Conservation (phyloP, 306 rosid genomes). For the Prunus mongolica region DNA sequence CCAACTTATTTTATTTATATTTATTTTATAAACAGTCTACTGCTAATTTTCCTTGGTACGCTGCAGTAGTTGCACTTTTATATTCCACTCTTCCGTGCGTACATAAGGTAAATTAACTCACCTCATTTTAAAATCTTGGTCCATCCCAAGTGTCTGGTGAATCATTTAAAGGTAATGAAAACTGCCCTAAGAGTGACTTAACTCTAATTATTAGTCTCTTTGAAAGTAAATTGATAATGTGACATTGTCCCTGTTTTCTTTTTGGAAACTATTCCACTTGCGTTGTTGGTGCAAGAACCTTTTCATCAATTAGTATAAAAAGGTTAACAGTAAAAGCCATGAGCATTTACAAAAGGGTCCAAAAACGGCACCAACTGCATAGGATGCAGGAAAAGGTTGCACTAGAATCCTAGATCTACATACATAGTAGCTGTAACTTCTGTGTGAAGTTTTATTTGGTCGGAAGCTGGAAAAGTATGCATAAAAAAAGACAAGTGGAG, state of each 20-base stretch:
- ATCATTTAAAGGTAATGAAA: too few relatives aligned
- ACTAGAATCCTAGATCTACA: not conserved
- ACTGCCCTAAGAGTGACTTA: too few relatives aligned
- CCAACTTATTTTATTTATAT: too few relatives aligned
- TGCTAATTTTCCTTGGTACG: too few relatives aligned
- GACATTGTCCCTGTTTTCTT: not conserved
- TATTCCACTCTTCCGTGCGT: too few relatives aligned
- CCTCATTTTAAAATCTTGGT: too few relatives aligned
- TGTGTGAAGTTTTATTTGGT: conserved; percentile 29
- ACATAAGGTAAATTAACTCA: too few relatives aligned
- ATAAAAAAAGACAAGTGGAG: not conserved
- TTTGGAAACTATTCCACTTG: not conserved
- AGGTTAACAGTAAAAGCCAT: not conserved
- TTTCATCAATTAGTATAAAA: not conserved
- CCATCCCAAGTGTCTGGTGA: too few relatives aligned
- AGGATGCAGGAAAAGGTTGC: not conserved
- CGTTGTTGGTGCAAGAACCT: not conserved
- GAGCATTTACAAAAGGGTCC: not conserved
- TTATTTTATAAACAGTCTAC: too few relatives aligned
- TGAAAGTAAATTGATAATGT: too few relatives aligned
- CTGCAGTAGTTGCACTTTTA: too few relatives aligned
- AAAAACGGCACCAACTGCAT: not conserved
- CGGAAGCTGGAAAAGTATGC: conserved; percentile 12
- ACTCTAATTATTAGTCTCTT: too few relatives aligned
- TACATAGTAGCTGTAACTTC: conserved; percentile 21